Evolutionary conservation across 2,329 filamentous ascomycete species (phyloP).

Genomic region (Apiospora malaysiana): DNA sequence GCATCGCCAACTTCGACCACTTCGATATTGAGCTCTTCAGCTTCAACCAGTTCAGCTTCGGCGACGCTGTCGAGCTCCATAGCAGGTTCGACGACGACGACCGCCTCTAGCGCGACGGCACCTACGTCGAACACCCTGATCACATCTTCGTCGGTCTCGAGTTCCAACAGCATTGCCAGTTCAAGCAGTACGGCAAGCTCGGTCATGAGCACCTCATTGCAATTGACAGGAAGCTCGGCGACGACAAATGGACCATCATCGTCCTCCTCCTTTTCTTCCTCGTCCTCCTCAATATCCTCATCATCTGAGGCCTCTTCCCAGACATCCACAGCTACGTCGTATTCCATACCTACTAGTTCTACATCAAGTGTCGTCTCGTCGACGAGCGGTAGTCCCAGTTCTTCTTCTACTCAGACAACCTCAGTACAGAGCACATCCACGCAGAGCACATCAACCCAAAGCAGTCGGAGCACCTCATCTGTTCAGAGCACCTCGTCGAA

Average conservation of each 20-base stretch:
- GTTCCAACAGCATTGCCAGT: background rate
- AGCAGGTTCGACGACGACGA: background rate
- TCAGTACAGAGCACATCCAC: background rate
- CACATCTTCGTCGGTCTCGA: background rate
- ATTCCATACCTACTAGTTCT: background rate
- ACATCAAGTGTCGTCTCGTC: background rate
- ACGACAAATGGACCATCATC: background rate
- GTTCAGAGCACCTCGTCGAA: background rate
- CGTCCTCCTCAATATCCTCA: background rate
- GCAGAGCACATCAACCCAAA: background rate
- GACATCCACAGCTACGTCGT: background rate
- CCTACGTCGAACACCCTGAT: background rate
- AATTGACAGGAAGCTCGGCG: background rate
- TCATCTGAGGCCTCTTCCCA: background rate
- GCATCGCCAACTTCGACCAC: slow-evolving; percentile 3
- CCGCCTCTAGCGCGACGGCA: background rate
- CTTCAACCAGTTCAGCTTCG: slow-evolving; percentile 13
- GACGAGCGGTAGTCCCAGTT: background rate
- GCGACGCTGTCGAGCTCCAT: background rate
- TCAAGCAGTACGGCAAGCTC: slow-evolving; percentile 11
- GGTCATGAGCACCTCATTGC: background rate
- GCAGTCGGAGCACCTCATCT: background rate
- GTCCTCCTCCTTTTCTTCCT: background rate
- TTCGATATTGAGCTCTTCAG: background rate
- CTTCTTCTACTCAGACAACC: background rate